A percentile compares a stretch with the other conserved stretches of the same genome.
phyloP scores from a whole-genome alignment of 805 yeast genomes.

The Naumovozyma baii region DNA sequence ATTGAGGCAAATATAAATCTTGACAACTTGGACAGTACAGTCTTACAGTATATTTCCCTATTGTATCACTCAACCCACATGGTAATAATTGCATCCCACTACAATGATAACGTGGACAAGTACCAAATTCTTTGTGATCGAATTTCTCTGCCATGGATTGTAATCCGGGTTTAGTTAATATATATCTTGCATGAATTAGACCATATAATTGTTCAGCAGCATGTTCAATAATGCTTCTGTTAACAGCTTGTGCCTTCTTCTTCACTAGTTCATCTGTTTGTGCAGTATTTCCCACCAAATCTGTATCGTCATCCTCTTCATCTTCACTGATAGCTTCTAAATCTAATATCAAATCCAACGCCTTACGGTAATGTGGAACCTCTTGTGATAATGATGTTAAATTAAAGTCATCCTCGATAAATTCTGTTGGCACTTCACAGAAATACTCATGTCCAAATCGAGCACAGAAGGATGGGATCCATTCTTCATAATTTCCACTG shows the following conservation, averaged over 20 bases:
- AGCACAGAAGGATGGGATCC: slow-evolving; percentile 76
- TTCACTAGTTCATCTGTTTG: slow-evolving; percentile 1
- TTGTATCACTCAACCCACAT: slow-evolving; percentile 80
- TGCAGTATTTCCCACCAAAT: slow-evolving; percentile 10
- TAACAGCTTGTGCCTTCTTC: slow-evolving; percentile 35
- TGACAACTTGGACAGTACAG: slow-evolving; percentile 91
- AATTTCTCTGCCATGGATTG: slow-evolving; percentile 90
- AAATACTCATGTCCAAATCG: slow-evolving; percentile 81
- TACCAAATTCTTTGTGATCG: slow-evolving; percentile 80
- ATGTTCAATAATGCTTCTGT: slow-evolving; percentile 64
- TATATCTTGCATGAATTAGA: slow-evolving; percentile 84
- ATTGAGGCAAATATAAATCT: slow-evolving; percentile 80
- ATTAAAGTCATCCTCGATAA: slow-evolving; percentile 94
- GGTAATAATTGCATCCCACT: slow-evolving; percentile 87
- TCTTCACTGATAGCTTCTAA: slow-evolving; percentile 46
- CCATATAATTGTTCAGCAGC: slow-evolving; percentile 91
- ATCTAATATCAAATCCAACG: slow-evolving; percentile 82
- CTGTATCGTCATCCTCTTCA: slow-evolving; percentile 14
- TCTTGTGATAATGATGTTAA: slow-evolving; percentile 77
- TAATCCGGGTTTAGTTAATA: slow-evolving; percentile 80
- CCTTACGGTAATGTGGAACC: slow-evolving; percentile 87
- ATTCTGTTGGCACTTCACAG: slow-evolving; percentile 84
- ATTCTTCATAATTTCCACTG: slow-evolving; percentile 42
- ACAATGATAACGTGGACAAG: slow-evolving; percentile 83
- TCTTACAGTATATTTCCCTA: slow-evolving; percentile 86